Evolutionary conservation across 371 early-diverging fungal genomes (phyloP).

Genomic region (Mortierella sp.): DNA sequence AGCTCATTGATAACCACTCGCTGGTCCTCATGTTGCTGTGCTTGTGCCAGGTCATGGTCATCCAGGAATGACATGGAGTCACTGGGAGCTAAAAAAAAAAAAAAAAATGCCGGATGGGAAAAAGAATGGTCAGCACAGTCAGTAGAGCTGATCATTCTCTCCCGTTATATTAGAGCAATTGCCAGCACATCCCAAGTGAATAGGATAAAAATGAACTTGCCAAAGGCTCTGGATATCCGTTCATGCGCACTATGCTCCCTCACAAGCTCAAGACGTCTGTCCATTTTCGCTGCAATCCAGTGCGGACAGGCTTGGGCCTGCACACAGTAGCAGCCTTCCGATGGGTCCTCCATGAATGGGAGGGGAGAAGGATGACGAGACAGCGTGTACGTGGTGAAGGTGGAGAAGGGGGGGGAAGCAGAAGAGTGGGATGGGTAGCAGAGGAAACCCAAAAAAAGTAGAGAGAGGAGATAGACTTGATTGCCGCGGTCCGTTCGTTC

Average conservation of each 20-base stretch:
- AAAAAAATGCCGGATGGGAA: neutral
- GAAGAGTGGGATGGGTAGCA: neutral
- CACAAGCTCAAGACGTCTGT: constrained; percentile 29
- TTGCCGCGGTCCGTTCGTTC: no score
- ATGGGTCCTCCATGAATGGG: constrained; percentile 29
- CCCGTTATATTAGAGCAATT: no score
- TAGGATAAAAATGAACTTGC: constrained; percentile 22
- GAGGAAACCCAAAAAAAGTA: no score
- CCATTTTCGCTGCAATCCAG: constrained; percentile 49
- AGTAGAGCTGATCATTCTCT: no score
- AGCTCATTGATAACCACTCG: constrained; percentile 52
- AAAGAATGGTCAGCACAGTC: neutral
- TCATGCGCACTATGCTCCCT: constrained; percentile 37
- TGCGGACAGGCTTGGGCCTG: constrained; percentile 50
- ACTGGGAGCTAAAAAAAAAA: neutral
- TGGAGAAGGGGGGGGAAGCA: neutral
- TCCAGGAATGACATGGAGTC: neutral
- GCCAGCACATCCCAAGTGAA: neutral
- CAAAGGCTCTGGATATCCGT: constrained; percentile 36
- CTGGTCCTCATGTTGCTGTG: constrained; percentile 39
- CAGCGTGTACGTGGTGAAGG: no score
- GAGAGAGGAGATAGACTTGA: no score
- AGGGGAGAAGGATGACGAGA: neutral
- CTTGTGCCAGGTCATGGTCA: constrained; percentile 20
- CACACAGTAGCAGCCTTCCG: constrained; percentile 49